These are phyloP conservation scores for Alternaria sp. DNA, from an alignment of 2,329 filamentous ascomycete species.

Conservation along the genomic window DNA sequence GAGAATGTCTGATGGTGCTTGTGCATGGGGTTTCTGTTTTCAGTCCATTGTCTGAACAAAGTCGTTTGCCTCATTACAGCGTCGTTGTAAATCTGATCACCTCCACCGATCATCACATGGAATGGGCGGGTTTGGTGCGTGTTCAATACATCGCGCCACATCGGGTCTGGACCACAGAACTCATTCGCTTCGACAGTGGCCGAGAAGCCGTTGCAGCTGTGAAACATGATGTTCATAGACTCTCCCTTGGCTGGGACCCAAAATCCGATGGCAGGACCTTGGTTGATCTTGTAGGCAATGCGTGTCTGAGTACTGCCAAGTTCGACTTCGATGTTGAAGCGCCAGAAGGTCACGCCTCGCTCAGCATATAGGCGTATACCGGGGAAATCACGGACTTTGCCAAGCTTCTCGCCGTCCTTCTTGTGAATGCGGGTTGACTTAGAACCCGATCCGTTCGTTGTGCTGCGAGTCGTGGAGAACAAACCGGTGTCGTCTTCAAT, in stretches of 20 bases:
- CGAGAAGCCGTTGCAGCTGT: constrained; percentile 97
- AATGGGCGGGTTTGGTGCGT: constrained; percentile 90
- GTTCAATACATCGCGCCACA: constrained; percentile 97
- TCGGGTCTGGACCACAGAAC: constrained; percentile 89
- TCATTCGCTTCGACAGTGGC: constrained; percentile 76
- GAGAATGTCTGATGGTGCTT: constrained; percentile 83
- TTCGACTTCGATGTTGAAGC: constrained; percentile 94
- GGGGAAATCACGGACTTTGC: constrained; percentile 81
- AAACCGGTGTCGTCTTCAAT: constrained; percentile 82
- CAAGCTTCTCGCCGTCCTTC: constrained; percentile 79
- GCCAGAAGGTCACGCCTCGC: constrained; percentile 91
- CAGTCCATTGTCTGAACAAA: constrained; percentile 83
- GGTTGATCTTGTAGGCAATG: constrained; percentile 94
- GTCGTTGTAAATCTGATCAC: constrained; percentile 97
- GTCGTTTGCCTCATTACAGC: constrained; percentile 75
- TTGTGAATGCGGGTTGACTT: constrained; percentile 57
- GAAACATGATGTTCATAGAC: constrained; percentile 98
- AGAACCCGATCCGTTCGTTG: constrained; percentile 42
- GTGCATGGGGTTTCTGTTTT: constrained; percentile 76
- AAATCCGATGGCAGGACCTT: constrained; percentile 85
- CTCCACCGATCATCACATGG: constrained; percentile 97
- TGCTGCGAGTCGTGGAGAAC: constrained; percentile 71
- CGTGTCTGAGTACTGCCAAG: constrained; percentile 78
- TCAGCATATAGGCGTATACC: constrained; percentile 85
- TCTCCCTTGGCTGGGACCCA: constrained; percentile 88